Base-by-base conservation (phyloP, 495 filamentous ascomycete genomes). In the Bacidia rubella region DNA sequence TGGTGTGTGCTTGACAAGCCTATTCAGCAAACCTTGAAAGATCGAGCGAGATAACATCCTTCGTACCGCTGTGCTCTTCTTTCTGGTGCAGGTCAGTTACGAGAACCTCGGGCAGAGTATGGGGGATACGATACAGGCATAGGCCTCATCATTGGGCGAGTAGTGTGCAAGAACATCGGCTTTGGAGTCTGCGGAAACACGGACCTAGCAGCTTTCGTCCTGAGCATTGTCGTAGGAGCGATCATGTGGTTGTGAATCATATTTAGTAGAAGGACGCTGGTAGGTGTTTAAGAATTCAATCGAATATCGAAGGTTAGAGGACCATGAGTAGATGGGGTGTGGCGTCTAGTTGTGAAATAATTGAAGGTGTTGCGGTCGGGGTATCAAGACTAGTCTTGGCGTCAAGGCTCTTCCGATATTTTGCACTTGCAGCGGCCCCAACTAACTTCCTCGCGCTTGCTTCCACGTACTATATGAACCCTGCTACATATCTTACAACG, bases 1-100 rank as follows among this genome's bases (percentile, higher is more conserved):
- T 83, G 54, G 92, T 97, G 74, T 97, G 92, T 65, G 87, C 92
- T 98, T 61, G 29, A 58, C 22, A 22, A 45, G 4, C 9, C 12
- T 54, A 23, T 51, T 38, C 32, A 38, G 27, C 15, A 9, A 35
- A 43, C 12, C 35, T 1, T 27, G 17, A 43, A n/a, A 1, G 19
- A 23, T 19, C 17, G 23, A 32, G 26, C 23, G 23, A 26, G 20
- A 35, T 1, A 15, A 22, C 3, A n/a, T 27, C 1, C 25, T 19
- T n/a, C 80, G 54, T 89, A 92, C 86, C 86, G 68, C 76, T 77
- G 62, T 90, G 86, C 68, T 81, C 78, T 72, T 90, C 84, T 68
- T 87, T 87, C 86, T 92, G 60, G 59, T 70, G 54, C 2, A 60
- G 43, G 49, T 58, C 54, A 58, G 62, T 68, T 62, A 66, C 69